Percentiles rank a stretch among this genome's conserved stretches.
Evolutionary conservation across 148 eudicot species (phyloP).

Genomic region (Heliosperma pusillum): DNA sequence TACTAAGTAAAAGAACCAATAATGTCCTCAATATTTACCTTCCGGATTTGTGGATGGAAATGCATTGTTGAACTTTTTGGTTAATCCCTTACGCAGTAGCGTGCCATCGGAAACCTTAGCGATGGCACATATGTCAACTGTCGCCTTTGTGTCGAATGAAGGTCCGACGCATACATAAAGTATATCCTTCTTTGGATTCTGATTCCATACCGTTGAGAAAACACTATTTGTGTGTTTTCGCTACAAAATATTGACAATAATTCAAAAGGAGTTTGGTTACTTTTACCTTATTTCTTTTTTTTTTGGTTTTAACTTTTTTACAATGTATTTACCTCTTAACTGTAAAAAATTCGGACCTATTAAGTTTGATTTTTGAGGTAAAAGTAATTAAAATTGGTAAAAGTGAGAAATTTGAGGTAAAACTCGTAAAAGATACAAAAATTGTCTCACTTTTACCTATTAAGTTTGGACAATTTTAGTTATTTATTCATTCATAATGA

Average conservation of each 20-base stretch:
- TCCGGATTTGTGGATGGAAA: constrained; percentile 1
- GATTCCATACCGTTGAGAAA: constrained; percentile 12
- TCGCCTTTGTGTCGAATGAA: neutral
- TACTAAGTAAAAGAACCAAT: neutral
- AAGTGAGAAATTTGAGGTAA: no score
- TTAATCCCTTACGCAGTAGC: neutral
- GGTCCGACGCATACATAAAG: neutral
- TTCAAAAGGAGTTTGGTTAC: no score
- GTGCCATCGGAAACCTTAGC: neutral
- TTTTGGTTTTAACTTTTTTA: no score
- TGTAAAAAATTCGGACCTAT: no score
- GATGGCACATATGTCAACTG: neutral
- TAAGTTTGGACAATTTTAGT: no score
- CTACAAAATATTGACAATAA: neutral
- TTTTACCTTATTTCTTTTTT: no score
- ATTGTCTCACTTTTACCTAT: no score
- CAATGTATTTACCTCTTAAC: no score
- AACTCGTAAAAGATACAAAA: no score
- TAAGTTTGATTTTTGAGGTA: no score
- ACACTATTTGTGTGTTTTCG: neutral
- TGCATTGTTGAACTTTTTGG: neutral
- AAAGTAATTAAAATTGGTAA: no score
- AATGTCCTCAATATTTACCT: neutral
- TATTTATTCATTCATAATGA: no score
- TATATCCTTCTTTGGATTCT: constrained; percentile 2